Conservation (phyloP, 2,329 filamentous ascomycete genomes). For the Graphium sp. region DNA sequence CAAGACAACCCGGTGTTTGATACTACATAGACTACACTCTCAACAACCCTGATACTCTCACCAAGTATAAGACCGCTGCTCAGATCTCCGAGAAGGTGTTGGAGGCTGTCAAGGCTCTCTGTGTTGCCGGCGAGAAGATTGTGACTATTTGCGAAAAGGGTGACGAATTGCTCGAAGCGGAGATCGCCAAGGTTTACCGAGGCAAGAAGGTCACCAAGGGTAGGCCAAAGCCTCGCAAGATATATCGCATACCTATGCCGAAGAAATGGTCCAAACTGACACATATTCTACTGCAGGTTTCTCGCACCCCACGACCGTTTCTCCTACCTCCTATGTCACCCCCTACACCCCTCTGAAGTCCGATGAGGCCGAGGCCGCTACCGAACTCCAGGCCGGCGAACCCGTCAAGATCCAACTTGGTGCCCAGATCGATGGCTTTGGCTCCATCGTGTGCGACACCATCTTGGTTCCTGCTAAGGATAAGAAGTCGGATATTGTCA, state of each 20-base stretch:
- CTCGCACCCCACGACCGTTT: conserved; percentile 87
- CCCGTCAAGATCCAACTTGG: conserved; percentile 96
- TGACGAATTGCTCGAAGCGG: conserved; percentile 86
- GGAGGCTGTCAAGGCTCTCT: conserved; percentile 58
- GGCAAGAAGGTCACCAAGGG: conserved; percentile 95
- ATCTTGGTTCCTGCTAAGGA: conserved; percentile 53
- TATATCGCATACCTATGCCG: too few species aligned
- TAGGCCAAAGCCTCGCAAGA: too few species aligned
- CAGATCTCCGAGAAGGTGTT: conserved; percentile 93
- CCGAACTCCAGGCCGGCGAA: conserved; percentile 69
- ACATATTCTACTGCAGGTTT: conserved; percentile 62
- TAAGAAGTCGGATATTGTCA: conserved; percentile 45
- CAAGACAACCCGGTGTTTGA: too few species aligned
- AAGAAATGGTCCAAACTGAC: too few species aligned
- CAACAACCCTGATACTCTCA: conserved; percentile 84
- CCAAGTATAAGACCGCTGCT: conserved; percentile 97
- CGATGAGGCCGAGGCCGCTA: conserved; percentile 69
- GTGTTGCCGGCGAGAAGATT: conserved; percentile 79
- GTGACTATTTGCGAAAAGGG: conserved; percentile 89
- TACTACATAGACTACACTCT: conserved; percentile 70
- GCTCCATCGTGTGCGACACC: conserved; percentile 89
- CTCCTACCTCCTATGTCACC: conserved; percentile 84
- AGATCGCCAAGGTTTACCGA: conserved; percentile 90
- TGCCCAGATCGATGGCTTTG: conserved; percentile 94
- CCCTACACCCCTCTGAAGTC: conserved; percentile 87